Percentiles rank a stretch among this genome's conserved stretches.
phyloP scores from a whole-genome alignment of 495 filamentous ascomycete species.

The Aspergillus steynii region DNA sequence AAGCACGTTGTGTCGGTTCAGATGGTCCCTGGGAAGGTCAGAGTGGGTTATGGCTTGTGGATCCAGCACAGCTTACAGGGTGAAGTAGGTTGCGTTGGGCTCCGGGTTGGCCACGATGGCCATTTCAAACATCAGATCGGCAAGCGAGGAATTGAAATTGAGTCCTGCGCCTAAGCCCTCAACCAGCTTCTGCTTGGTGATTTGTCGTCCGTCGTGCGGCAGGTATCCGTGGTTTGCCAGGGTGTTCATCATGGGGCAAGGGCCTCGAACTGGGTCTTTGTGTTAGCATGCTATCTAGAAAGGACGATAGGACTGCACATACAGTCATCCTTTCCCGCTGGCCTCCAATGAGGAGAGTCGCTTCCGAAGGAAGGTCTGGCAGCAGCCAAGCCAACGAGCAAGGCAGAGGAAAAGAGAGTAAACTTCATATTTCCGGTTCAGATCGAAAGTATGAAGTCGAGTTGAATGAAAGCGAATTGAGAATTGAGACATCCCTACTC shows the following conservation, averaged over 20 bases:
- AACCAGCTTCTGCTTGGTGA: slow-evolving; percentile 19
- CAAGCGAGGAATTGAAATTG: slow-evolving; percentile 42
- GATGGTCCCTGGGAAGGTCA: slow-evolving; percentile 29
- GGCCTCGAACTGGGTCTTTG: slow-evolving; percentile 18
- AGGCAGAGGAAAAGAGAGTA: slow-evolving; percentile 3
- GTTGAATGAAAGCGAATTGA: background rate
- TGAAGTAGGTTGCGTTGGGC: slow-evolving; percentile 51
- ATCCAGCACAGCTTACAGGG: slow-evolving; percentile 25
- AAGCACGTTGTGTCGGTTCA: slow-evolving; percentile 47
- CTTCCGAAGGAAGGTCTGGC: slow-evolving; percentile 6
- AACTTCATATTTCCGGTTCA: slow-evolving; percentile 5
- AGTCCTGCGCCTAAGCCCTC: slow-evolving; percentile 40
- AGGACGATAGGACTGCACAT: background rate
- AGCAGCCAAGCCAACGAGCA: background rate
- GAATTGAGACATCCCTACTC: no score
- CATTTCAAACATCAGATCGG: slow-evolving; percentile 37
- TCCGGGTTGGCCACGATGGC: slow-evolving; percentile 48
- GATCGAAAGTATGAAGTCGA: background rate
- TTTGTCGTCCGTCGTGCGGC: slow-evolving; percentile 47
- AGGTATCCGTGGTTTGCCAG: slow-evolving; percentile 60
- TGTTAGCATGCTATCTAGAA: background rate
- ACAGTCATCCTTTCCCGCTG: slow-evolving; percentile 12
- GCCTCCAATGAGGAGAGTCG: slow-evolving; percentile 1
- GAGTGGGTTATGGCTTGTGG: background rate
- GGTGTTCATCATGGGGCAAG: slow-evolving; percentile 56